Base-by-base conservation (phyloP, 441 rosid species). In the Erodium texanum region DNA sequence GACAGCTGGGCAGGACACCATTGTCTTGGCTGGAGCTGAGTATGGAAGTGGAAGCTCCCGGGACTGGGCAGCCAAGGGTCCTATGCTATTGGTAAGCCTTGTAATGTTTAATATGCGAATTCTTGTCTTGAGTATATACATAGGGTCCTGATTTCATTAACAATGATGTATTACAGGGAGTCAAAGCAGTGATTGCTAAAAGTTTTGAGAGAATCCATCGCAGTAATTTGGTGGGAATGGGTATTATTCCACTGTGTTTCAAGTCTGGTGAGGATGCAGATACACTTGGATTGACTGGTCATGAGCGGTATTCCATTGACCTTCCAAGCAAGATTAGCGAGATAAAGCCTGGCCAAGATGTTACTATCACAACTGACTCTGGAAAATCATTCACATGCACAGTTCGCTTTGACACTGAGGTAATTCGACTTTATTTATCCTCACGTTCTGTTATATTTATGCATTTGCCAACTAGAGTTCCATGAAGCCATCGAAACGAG, bases 51-150 rank as follows among this genome's bases (percentile, higher is more conserved):
- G 99, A 80, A 94, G 98, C 83, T 94, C 98, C 16, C 82, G 98
- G 66, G 99, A 94, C 81, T 94, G 99, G 99, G 99, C 99, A 73
- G 98, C 99, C 56, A 94, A 94, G 85, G 97, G 98, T 71, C 98
- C 98, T 20, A 87, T 92, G 97, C 70, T 94, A 65, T 79, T 85
- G 90, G 99, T 89, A 68, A 72, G 82, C 64, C 50, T 56, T 73
- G 2, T 11, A 43, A 43, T 11, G n/a, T 43, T 43, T 43, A 43
- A 43, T 43, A 9, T 43, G n/a, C 3, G 50, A 14, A 12, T 7
- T 48, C 54, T 41, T 32, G 36, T 14, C 52, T 5, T 56, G 23
- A 20, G 6, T 54, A 1, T 5, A 18, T 18, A 18, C 18, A 16
- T 7, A 54, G 23, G 22, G 29, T 19, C 24, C 45, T 11, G n/a